Base-by-base conservation (phyloP, 108 stramenopile species). In the Ochromonas danica region DNA sequence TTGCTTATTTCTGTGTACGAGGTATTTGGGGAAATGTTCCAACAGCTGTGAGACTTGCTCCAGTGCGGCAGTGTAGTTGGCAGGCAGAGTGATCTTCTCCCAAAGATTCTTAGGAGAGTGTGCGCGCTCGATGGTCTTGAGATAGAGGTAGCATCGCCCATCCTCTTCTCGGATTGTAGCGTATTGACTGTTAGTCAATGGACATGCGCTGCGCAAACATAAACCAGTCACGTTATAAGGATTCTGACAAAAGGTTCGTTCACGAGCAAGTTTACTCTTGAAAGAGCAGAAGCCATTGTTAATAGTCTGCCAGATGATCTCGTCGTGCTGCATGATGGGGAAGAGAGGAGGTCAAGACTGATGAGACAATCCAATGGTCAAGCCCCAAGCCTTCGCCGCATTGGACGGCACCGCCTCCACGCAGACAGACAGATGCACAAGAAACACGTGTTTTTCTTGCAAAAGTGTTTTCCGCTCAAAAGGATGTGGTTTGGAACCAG, bases 231-330 rank as follows among this genome's bases (percentile, higher is more conserved):
- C 93, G 77, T 94, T 96, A 82, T 97, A 95, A 36, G 92, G 90
- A 81, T 99, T 96, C 71, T 92, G 91, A 88, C 98, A 99, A 83
- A 99, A 97, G 41, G 90, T 90, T 35, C 90, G 90, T 83, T 93
- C 95, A 82, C 94, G 90, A 70, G 85, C 88, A 61, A 95, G 84
- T 17, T 88, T 90, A 33, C 91, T 88, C 86, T 98, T 98, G 93
- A 91, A 97, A 51, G 95, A 93, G 88, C 97, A 98, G 84, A 95
- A 95, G 39, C 92, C 90, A 86, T 96, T 88, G 88, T 95, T 95
- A 78, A 98, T 94, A 79, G 95, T 91, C 86, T 92, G 90, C 97
- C 97, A 98, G 77, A 98, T 96, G 82, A 98, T 91, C 81, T 98
- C 95, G 84, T 97, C 97, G 90, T 93, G 90, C 81, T 95, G 93